phyloP scores from a whole-genome alignment of 2,329 filamentous ascomycete species.

The Talaromyces sp. region DNA sequence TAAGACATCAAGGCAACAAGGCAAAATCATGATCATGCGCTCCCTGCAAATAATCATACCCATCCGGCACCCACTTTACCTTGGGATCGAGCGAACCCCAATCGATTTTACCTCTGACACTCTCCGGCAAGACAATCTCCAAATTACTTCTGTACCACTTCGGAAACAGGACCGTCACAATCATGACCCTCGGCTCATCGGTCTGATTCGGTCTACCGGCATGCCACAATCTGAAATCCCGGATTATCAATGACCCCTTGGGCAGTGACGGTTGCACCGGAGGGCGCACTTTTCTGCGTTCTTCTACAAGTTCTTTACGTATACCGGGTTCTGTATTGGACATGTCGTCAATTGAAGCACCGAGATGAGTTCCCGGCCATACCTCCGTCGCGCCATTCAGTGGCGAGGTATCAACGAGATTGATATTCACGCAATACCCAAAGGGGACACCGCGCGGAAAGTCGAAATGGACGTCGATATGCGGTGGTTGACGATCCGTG shows the following conservation, averaged over 20 bases:
- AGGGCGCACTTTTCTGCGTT: conserved; percentile 28
- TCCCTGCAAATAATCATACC: conserved; percentile 35
- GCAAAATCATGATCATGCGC: conserved; percentile 34
- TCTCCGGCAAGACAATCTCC: conserved; percentile 29
- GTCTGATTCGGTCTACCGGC: conserved; percentile 47
- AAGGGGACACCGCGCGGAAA: conserved; percentile 47
- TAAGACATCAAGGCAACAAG: conserved; percentile 16
- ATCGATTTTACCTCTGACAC: conserved; percentile 26
- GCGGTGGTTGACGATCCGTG: conserved; percentile 36
- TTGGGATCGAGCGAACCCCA: conserved; percentile 32
- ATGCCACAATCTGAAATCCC: conserved; percentile 48
- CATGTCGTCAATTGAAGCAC: conserved; percentile 26
- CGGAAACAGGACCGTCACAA: conserved; percentile 37
- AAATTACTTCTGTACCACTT: conserved; percentile 33
- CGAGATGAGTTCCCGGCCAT: conserved; percentile 48
- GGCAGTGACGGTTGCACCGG: conserved; percentile 39
- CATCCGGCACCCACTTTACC: conserved; percentile 35
- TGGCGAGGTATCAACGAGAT: conserved; percentile 42
- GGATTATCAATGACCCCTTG: conserved; percentile 43
- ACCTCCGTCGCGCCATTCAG: conserved; percentile 49
- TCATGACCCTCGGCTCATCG: conserved; percentile 43
- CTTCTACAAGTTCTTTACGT: conserved; percentile 28
- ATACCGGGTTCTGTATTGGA: conserved; percentile 24
- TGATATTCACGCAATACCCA: conserved; percentile 45
- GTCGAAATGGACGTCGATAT: conserved; percentile 43